Evolutionary conservation across 208 protist species (phyloP).

Genomic region (Trichomonas gallinae): DNA sequence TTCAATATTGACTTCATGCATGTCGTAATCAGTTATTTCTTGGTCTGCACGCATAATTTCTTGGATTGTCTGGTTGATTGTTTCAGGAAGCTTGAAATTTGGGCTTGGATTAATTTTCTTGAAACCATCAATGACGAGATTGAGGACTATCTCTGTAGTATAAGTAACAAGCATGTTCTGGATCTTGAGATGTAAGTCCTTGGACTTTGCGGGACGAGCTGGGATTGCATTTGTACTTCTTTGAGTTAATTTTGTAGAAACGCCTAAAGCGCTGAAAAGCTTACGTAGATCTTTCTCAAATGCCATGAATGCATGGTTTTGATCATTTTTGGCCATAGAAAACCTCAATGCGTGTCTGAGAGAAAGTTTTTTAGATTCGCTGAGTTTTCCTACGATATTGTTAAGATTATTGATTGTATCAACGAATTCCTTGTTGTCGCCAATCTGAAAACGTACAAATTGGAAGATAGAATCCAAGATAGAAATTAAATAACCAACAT

Average conservation of each 20-base stretch:
- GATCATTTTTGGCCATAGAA: background rate
- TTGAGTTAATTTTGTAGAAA: background rate
- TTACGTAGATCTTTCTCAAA: background rate
- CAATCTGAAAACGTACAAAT: background rate
- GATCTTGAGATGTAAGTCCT: background rate
- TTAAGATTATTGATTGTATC: background rate
- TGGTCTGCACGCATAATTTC: background rate
- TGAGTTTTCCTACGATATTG: background rate
- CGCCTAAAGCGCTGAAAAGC: background rate
- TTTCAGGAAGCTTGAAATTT: background rate
- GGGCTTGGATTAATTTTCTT: background rate
- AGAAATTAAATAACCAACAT: background rate
- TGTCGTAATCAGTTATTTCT: background rate
- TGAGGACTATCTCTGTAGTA: background rate
- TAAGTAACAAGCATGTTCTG: background rate
- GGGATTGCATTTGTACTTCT: background rate
- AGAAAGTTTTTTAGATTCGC: background rate
- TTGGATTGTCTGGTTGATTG: background rate
- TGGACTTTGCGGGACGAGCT: background rate
- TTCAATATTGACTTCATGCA: background rate
- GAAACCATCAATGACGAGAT: background rate
- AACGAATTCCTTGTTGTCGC: background rate
- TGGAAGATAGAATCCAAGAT: background rate
- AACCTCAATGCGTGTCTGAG: background rate
- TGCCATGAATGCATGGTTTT: background rate